These are phyloP conservation scores for Didymella glomerata DNA, from an alignment of 2,329 filamentous ascomycete genomes.

Conservation along the genomic window DNA sequence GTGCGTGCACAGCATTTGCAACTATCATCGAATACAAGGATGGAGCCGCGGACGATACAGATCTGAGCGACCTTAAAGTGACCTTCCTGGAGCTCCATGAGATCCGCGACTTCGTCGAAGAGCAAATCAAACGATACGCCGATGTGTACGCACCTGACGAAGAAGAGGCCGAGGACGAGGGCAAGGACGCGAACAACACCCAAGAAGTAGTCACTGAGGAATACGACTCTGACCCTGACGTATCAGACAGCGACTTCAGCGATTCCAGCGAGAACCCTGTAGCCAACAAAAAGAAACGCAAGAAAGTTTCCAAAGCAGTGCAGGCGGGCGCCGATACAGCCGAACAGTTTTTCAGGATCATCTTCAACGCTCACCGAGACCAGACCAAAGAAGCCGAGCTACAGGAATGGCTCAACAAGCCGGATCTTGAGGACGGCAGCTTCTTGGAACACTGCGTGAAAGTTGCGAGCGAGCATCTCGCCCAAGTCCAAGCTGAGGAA, in stretches of 20 bases:
- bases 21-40: constrained; percentile 19
- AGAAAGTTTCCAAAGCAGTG: not conserved
- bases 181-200: too few species aligned
- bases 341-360: constrained; percentile 23
- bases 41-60: constrained; percentile 17
- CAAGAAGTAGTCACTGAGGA: not conserved
- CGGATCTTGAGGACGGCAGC: constrained; percentile 10
- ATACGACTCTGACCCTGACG: not conserved
- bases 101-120: constrained; percentile 11
- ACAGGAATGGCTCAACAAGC: constrained; percentile 4
- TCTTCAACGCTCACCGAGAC: constrained; percentile 12
- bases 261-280: not conserved
- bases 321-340: constrained; percentile 14
- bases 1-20: constrained; percentile 21
- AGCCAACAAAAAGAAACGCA: not conserved
- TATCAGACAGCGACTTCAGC: not conserved
- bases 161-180: not conserved
- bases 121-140: constrained; percentile 17
- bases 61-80: constrained; percentile 18
- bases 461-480: not conserved
- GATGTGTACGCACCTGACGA: not conserved
- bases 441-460: constrained; percentile 9
- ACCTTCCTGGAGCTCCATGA: constrained; percentile 8
- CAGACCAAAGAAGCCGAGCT: not conserved
- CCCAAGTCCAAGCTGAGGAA: not conserved